Evolutionary conservation across 768 basidiomycete species (phyloP).

Genomic region (Botryobasidium botryosum): DNA sequence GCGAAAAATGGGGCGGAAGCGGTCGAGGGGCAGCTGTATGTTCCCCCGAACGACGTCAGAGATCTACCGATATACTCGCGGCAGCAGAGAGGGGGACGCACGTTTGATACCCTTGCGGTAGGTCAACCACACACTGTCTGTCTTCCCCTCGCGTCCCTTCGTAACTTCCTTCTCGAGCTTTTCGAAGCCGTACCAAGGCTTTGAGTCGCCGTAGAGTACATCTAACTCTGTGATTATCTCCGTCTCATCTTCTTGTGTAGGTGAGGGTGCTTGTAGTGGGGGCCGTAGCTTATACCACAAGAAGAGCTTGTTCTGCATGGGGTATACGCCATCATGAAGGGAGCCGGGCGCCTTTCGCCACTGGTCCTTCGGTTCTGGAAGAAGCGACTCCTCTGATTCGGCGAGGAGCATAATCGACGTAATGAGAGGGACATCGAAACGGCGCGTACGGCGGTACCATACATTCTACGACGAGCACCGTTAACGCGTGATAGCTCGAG

Average conservation of each 20-base stretch:
- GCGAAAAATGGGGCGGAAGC: conserved; percentile 66
- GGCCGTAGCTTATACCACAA: conserved; percentile 70
- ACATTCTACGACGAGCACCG: conserved; percentile 36
- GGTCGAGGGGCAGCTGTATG: conserved; percentile 53
- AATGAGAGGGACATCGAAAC: conserved; percentile 66
- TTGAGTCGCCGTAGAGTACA: conserved; percentile 68
- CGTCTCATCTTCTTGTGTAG: too few species aligned
- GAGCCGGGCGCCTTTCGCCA: conserved; percentile 56
- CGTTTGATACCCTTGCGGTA: conserved; percentile 59
- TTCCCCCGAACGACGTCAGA: too few species aligned
- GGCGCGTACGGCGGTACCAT: conserved; percentile 72
- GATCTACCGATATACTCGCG: too few species aligned
- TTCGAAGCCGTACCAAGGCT: conserved; percentile 78
- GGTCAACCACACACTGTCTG: conserved; percentile 44
- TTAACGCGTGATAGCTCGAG: conserved; percentile 1
- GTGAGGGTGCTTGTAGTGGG: conserved; percentile 42
- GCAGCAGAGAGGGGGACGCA: too few species aligned
- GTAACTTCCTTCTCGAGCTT: conserved; percentile 46
- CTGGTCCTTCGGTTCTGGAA: conserved; percentile 22
- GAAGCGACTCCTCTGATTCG: conserved; percentile 32
- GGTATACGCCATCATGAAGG: conserved; percentile 40
- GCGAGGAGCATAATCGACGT: conserved; percentile 52
- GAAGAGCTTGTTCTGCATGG: conserved; percentile 34
- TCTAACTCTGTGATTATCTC: conserved; percentile 74
- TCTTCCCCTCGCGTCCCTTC: conserved; percentile 21